A percentile compares a stretch with the other conserved stretches of the same genome.
Evolutionary conservation across 768 basidiomycete species (phyloP).

Genomic region (Psilocybe cubensis): DNA sequence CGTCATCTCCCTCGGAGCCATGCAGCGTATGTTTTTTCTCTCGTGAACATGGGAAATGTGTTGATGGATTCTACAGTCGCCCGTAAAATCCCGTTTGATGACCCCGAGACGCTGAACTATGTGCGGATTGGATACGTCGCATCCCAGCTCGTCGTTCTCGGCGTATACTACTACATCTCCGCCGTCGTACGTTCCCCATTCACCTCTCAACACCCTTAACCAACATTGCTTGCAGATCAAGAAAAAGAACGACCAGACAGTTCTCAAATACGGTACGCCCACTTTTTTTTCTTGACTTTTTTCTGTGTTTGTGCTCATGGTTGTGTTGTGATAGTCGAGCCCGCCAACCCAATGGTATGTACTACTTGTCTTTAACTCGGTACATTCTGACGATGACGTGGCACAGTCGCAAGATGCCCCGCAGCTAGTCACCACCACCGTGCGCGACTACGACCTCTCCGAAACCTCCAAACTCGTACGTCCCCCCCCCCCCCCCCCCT

Average conservation of each 20-base stretch:
- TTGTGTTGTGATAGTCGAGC: too few species aligned
- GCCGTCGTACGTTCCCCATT: conserved; percentile 54
- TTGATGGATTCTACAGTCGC: conserved; percentile 59
- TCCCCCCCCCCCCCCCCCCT: conserved; percentile 1
- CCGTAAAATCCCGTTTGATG: conserved; percentile 87
- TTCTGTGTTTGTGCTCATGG: neutral
- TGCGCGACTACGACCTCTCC: conserved; percentile 89
- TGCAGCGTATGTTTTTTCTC: conserved; percentile 67
- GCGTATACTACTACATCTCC: conserved; percentile 80
- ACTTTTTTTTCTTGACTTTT: conserved; percentile 2
- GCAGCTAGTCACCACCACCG: conserved; percentile 86
- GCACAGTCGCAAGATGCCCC: conserved; percentile 57
- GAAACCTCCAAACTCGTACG: conserved; percentile 82
- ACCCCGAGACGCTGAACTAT: conserved; percentile 79
- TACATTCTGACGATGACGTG: neutral
- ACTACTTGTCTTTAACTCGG: neutral
- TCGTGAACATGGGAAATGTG: neutral
- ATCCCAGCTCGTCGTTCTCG: conserved; percentile 73
- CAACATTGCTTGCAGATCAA: conserved; percentile 61
- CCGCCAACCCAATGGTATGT: conserved; percentile 74
- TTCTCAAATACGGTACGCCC: conserved; percentile 87
- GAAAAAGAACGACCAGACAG: conserved; percentile 93
- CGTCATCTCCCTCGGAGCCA: conserved; percentile 87
- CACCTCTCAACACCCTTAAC: neutral
- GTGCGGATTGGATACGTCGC: conserved; percentile 84